These are phyloP conservation scores for Mrakia hoshinonis DNA, from an alignment of 768 basidiomycete genomes.

Conservation along the genomic window DNA sequence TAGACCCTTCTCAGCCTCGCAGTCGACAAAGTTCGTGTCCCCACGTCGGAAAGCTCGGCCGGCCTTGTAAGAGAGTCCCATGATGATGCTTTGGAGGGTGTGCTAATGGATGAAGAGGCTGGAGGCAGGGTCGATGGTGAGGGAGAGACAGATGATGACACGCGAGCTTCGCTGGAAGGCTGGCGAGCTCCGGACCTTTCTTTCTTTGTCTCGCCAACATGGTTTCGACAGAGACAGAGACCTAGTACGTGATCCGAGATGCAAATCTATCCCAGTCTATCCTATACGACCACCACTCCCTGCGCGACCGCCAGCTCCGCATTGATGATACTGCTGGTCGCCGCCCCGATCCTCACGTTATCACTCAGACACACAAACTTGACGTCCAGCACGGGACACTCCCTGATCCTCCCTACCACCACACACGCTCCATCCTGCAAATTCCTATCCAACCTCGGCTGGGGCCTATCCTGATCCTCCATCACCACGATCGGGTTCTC, in stretches of 20 bases:
- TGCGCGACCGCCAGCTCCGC: constrained; percentile 50
- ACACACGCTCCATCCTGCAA: constrained; percentile 86
- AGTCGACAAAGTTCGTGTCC: constrained; percentile 19
- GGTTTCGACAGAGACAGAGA: no score
- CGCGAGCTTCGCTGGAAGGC: no score
- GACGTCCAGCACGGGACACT: constrained; percentile 86
- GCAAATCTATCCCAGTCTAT: no score
- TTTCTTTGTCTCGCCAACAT: no score
- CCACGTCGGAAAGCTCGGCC: constrained; percentile 18
- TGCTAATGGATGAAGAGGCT: no score
- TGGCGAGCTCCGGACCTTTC: no score
- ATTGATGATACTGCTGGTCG: constrained; percentile 93
- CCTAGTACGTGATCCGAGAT: no score
- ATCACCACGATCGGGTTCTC: constrained; percentile 78
- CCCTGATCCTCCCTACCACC: constrained; percentile 77
- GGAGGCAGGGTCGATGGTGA: no score
- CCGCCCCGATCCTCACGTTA: constrained; percentile 91
- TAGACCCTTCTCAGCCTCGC: constrained; percentile 19
- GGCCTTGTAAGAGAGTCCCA: constrained; percentile 18
- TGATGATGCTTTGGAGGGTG: not conserved
- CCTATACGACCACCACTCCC: constrained; percentile 4
- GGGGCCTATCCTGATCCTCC: constrained; percentile 83
- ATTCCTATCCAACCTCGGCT: constrained; percentile 84
- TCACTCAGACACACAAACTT: constrained; percentile 51
- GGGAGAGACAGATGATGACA: no score